Conservation (phyloP, 208 protist species). For the Leishmania turanica region DNA sequence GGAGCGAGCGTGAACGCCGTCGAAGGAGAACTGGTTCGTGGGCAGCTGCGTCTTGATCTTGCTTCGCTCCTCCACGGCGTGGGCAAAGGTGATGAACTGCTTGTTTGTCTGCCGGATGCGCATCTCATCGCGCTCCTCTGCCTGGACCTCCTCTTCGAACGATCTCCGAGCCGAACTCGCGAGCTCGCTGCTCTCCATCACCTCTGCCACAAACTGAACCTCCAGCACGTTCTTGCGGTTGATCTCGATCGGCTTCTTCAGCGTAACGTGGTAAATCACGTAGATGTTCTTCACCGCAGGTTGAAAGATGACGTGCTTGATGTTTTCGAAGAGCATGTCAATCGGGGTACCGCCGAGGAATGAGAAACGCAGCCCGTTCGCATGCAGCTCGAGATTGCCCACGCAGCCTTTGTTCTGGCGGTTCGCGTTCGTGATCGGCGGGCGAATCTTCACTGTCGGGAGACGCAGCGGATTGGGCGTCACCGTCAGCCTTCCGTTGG, state of each 20-base stretch:
- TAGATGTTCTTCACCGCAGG: conserved; percentile 90
- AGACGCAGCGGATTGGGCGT: conserved; percentile 58
- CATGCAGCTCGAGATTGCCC: conserved; percentile 94
- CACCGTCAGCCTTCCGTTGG: conserved; percentile 47
- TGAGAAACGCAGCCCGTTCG: conserved; percentile 96
- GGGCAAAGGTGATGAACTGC: conserved; percentile 83
- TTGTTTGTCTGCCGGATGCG: conserved; percentile 82
- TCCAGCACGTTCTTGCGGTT: conserved; percentile 96
- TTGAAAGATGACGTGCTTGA: conserved; percentile 98
- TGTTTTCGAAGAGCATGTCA: conserved; percentile 96
- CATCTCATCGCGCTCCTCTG: conserved; percentile 75
- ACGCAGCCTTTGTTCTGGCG: conserved; percentile 80
- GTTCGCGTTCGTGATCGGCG: conserved; percentile 67
- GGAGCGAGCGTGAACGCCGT: conserved; percentile 77
- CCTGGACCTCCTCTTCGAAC: conserved; percentile 78
- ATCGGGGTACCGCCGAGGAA: conserved; percentile 78
- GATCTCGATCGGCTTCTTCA: conserved; percentile 96
- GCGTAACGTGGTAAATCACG: conserved; percentile 97
- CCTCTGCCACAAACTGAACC: conserved; percentile 97
- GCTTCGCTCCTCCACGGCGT: conserved; percentile 66
- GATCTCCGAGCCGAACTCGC: conserved; percentile 55
- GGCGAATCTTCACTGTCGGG: conserved; percentile 91
- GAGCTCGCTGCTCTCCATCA: conserved; percentile 92
- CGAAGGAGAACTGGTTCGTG: conserved; percentile 81
- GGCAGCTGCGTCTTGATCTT: conserved; percentile 83